Base-by-base conservation (phyloP, 176 grass and related monocot genomes). In the Carex parvula region DNA sequence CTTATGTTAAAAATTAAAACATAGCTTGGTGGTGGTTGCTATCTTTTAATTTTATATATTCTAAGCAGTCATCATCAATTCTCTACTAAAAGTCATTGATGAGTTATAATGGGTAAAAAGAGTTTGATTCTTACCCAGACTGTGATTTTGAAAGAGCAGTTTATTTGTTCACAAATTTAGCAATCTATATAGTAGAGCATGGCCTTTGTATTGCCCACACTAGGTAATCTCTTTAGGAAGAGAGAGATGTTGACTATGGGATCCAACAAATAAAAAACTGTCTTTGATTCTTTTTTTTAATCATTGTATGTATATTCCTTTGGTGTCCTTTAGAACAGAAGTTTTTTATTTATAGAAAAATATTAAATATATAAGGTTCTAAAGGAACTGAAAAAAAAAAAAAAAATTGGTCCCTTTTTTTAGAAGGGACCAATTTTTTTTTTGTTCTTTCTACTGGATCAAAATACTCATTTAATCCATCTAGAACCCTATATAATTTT, bases 161-260 rank as follows among this genome's bases (percentile, higher is more conserved):
- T 69, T 18, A 29, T 55, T 67, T 67, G 60, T 83, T 83, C 60
- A 83, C 81, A 68, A 69, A 66, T 83, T 55, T 69, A 68, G 60
- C 63, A 83, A 83, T 42, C 81, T 83, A 83, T 52, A 2, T 66
- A 52, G 41, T 69, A 83, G 58, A 83, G 81, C 48, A 83, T 83
- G 62, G 81, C 39, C 81, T 66, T 33, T 83, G 22, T 64, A n/a
- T 46, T 83, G 81, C 61, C 39, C 39, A 64, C 60, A 68, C 80
- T 67, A 83, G 41, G 42, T 83, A 83, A 65, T 83, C 11, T 65
- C 39, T 65, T 83, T 66, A 65, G 58, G 60, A 78, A 57, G 52
- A 78, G 50, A 56, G 50, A 77, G 26, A 78, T 57, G 22, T 57
- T 57, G 73, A 78, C 73, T 78, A 78, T 56, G 50, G 73, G 26